Conservation (phyloP, 192 early-diverging fungal genomes). For the Entomortierella beljakovae region DNA sequence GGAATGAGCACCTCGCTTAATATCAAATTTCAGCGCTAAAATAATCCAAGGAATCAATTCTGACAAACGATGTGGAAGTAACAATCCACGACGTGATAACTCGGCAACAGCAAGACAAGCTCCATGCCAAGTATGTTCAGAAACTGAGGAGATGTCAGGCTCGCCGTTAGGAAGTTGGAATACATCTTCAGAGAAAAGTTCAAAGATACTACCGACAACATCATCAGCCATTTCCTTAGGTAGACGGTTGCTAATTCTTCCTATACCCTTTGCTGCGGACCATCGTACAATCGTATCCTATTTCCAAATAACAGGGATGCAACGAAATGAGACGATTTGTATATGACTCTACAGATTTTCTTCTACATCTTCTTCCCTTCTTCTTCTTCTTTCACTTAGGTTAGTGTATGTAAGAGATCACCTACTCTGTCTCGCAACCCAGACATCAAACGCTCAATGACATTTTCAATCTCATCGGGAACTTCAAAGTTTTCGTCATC, state of each 20-base stretch:
- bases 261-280: conserved; percentile 98
- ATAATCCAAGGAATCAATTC: conserved; percentile 87
- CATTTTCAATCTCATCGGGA: conserved; percentile 83
- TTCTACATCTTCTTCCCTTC: background rate
- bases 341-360: background rate
- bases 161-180: conserved; percentile 55
- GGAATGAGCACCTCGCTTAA: conserved; percentile 88
- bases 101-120: conserved; percentile 93
- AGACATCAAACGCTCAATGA: conserved; percentile 87
- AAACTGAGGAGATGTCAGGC: conserved; percentile 79
- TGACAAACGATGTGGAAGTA: conserved; percentile 77
- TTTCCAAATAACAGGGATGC: background rate
- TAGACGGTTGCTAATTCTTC: conserved; percentile 85
- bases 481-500: conserved; percentile 79
- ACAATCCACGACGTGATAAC: conserved; percentile 85
- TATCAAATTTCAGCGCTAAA: conserved; percentile 89
- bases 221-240: conserved; percentile 85
- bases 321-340: too few relatives aligned
- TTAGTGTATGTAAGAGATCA: background rate
- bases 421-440: conserved; percentile 83
- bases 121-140: conserved; percentile 96
- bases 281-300: conserved; percentile 96
- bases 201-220: conserved; percentile 81
- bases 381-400: background rate
- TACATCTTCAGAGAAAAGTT: conserved; percentile 87